Conservation (phyloP, 495 filamentous ascomycete genomes). For the Gamarada debralockiae region DNA sequence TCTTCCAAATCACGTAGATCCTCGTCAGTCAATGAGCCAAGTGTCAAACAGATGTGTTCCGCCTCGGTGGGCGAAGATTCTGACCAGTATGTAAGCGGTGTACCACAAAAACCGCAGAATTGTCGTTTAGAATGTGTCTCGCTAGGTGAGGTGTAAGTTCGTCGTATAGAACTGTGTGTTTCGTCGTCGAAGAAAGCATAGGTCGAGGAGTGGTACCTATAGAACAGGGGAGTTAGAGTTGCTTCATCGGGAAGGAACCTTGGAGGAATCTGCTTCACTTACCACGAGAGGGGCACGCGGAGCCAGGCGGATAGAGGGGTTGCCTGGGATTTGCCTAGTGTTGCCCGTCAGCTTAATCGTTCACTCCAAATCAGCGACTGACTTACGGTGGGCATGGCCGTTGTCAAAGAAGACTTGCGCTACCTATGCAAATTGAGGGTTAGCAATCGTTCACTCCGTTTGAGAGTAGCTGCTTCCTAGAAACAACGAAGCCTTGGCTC, state of each 20-base stretch:
- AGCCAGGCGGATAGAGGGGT: conserved; percentile 74
- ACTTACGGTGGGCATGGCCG: conserved; percentile 52
- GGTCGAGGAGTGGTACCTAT: conserved; percentile 66
- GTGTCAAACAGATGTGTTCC: conserved; percentile 68
- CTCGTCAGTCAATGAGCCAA: conserved; percentile 63
- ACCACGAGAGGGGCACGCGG: conserved; percentile 67
- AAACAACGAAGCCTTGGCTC: no score
- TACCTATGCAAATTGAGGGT: no score
- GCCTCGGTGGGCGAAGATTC: conserved; percentile 64
- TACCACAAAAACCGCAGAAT: conserved; percentile 91
- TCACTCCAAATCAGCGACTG: background rate
- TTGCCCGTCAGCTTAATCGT: no score
- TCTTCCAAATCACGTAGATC: conserved; percentile 68
- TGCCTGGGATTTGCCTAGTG: conserved; percentile 62
- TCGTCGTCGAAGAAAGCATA: conserved; percentile 76
- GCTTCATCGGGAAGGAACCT: no score
- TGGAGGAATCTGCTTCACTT: no score
- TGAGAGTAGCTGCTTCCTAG: no score
- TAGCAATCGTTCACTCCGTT: no score
- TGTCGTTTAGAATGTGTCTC: conserved; percentile 60
- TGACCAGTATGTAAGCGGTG: conserved; percentile 74
- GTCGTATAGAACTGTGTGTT: conserved; percentile 64
- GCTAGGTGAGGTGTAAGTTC: conserved; percentile 59
- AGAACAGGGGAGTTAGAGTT: no score
- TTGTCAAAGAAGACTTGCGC: conserved; percentile 71